Evolutionary conservation across 352 stramenopile species (phyloP), one percentile per base, ranked within the genome.

Genomic region (Peronospora destructor): DNA sequence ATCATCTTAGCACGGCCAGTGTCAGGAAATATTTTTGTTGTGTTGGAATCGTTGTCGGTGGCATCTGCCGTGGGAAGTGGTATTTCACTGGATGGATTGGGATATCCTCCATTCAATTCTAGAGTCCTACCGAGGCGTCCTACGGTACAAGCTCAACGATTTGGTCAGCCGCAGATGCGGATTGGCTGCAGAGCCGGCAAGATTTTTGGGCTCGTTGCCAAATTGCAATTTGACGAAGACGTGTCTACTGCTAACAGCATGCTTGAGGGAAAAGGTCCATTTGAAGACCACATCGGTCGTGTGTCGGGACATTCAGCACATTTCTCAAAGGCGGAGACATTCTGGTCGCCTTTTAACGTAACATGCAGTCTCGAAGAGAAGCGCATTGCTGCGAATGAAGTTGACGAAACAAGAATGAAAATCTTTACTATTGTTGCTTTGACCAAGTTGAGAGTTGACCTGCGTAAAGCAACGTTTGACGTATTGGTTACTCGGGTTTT

Each of bases 61-160:
- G 51, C 56, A 37, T 79, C 66, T 49, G 52, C 75, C 0, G 49
- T 49, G 13, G 75, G 68, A 60, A 71, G 54, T 47, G 67, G 85
- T 2, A 79, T 88, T 32, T 70, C 48, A n/a, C 19, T 91, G 16
- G 75, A 89, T 49, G 73, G 80, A 36, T 63, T 91, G 12, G 70
- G 75, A 19, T 89, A 88, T 34, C 78, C 80, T 50, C 77, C 77
- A 30, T 91, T 91, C 39, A 88, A 88, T 56, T 63, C 71, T n/a
- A 68, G 73, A 4, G 57, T 84, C 23, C 53, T 87, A 4, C 78
- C 76, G 30, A 76, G 68, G n/a, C 61, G 64, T 14, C 59, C 66
- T 44, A 69, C 54, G 17, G 46, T 62, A 33, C 69, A 79, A 53
- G 59, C 73, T 6, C 67, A 84, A 37, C 60, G 64, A 35, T 70